Evolutionary conservation across 768 basidiomycete species (phyloP), one percentile per base, ranked within the genome.

Genomic region (Dioszegia crocea): DNA sequence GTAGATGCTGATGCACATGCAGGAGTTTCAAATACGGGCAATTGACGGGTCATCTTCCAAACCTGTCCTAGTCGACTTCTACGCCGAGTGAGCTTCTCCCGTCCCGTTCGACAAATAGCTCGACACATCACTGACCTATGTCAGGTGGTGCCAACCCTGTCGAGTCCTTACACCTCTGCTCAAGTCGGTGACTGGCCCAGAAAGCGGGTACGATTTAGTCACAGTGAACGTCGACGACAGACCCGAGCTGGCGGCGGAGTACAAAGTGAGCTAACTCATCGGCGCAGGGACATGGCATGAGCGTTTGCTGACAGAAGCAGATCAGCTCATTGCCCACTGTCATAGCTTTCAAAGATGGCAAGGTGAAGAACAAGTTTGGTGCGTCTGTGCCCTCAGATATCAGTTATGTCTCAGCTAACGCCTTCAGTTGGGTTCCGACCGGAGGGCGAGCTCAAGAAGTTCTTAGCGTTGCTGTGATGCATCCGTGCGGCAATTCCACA

Each of bases 41-140:
- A 31, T 66, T 6, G 67, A 71, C 39, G 55, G 54, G 14, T 31
- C 58, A 9, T 43, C n/a, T 23, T 29, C 64, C 1, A 68, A 66
- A 33, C 70, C 70, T 12, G 60, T 70, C 19, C 66, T 75, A n/a
- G 73, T 75, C 9, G 73, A 75, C 57, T 75, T 75, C 60, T 75
- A 65, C 57, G 73, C 73, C 67, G 40, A 56, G 69, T 60, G 17
- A n/a, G 29, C 29, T 21, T 26, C 19, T 24, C 21, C 16, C 19
- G 14, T 11, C 14, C 21, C 30, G n/a, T n/a, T n/a, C n/a, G n/a
- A 30, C 1, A n/a, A 8, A 12, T 10, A 4, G 29, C 17, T 31
- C 3, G 11, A 36, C 51, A 26, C 50, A 38, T n/a, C n/a, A 4
- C 54, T 31, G 41, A 33, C n/a, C 1, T 4, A 12, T 39, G 21